Evolutionary conservation across 495 filamentous ascomycete genomes (phyloP), one percentile per base, ranked within the genome.

Genomic region (Aspergillus nanangensis): DNA sequence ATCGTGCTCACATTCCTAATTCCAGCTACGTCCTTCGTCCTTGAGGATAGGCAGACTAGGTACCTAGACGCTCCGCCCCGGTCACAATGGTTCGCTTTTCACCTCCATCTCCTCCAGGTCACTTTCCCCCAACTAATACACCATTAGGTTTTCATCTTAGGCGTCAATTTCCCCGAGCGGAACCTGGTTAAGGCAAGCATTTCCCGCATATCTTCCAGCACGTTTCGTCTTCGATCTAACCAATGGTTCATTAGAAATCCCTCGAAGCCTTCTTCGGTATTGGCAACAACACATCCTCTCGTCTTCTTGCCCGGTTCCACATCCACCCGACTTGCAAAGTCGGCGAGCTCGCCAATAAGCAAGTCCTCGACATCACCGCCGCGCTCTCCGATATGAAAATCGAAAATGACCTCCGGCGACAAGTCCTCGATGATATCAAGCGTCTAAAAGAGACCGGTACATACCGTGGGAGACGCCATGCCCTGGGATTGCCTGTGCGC

Each of bases 331-430:
- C 75, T 34, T 88, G 88, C 48, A 81, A 80, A 60, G 72, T 96
- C 43, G 82, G 84, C 60, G 72, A 77, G 3, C 70, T 98, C 8
- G 70, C 74, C 41, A 78, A 79, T 47, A 81, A 86, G 60, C 86
- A 86, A 48, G 69, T 94, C 48, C 79, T 84, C 15, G 83, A 87
- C 38, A 74, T 98, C 44, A 88, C 80, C n/a, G 81, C 82, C 33
- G 87, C 90, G 56, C 74, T 98, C 31, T 87, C 91, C 5, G 83
- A 81, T 9, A 90, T 98, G 90, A 94, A 84, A 33, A 89, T 95
- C 49, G 94, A 97, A 63, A 95, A 87, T 56, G 91, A 98, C 53
- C 72, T 95, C 47, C 72, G 81, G 59, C 75, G 83, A 62, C 72
- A 87, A 41, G 54, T 95, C 32, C 67, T 80, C 53, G 89, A 95